Evolutionary conservation across 1,284 basidiomycete species (phyloP).

Genomic region (Volvariella surrecta): DNA sequence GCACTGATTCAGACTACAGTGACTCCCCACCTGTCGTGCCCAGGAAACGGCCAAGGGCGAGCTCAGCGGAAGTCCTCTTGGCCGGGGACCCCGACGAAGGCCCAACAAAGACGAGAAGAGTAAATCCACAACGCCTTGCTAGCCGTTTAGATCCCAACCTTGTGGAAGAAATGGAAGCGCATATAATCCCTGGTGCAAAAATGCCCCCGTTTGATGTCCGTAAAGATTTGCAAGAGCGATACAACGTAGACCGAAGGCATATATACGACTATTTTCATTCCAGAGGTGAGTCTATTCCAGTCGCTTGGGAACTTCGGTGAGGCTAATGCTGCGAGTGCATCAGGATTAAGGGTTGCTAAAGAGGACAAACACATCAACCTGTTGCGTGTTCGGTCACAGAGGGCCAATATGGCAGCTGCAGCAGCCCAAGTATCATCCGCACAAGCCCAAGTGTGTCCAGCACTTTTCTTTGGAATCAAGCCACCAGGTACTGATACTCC

Average conservation of each 20-base stretch:
- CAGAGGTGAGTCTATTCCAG: conserved; percentile 23
- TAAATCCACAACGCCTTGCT: conserved; percentile 53
- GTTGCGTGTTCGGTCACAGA: conserved; percentile 22
- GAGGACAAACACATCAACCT: conserved; percentile 52
- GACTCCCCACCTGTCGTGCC: background rate
- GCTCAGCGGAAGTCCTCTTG: conserved; percentile 16
- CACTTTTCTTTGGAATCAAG: no score
- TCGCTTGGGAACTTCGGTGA: background rate
- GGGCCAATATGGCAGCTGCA: conserved; percentile 9
- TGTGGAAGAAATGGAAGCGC: conserved; percentile 56
- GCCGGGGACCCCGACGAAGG: conserved; percentile 20
- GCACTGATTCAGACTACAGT: no score
- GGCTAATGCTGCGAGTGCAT: conserved; percentile 11
- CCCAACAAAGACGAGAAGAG: conserved; percentile 35
- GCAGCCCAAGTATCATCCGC: background rate
- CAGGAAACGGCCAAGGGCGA: conserved; percentile 17
- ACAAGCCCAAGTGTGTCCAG: background rate
- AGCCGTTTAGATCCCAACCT: conserved; percentile 55
- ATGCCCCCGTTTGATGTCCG: conserved; percentile 67
- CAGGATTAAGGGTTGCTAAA: conserved; percentile 58
- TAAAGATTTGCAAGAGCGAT: conserved; percentile 58
- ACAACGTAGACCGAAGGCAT: conserved; percentile 59
- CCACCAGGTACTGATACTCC: no score
- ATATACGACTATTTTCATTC: conserved; percentile 73
- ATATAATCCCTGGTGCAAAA: conserved; percentile 55